phyloP scores from a whole-genome alignment of 1,284 basidiomycete species.

The Coniferiporia sulphurascens region DNA sequence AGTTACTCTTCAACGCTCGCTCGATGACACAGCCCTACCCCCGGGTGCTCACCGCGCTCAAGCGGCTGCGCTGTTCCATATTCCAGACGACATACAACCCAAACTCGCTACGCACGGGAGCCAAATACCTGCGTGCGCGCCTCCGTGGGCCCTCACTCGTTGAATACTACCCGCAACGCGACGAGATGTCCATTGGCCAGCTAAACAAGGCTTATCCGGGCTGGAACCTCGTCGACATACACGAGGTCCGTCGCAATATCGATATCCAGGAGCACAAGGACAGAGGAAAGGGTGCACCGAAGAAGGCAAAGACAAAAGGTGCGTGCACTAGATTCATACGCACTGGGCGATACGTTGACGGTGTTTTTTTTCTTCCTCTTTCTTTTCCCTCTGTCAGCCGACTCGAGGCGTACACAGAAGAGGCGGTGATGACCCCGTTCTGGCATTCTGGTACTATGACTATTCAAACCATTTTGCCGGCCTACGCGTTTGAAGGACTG shows the following conservation, averaged over 20 bases:
- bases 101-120: conserved; percentile 68
- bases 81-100: conserved; percentile 88
- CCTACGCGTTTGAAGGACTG: neutral
- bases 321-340: conserved; percentile 20
- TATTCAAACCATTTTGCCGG: too few relatives aligned
- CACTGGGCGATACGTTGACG: too few relatives aligned
- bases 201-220: conserved; percentile 49
- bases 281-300: conserved; percentile 76
- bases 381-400: conserved; percentile 20
- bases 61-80: conserved; percentile 58
- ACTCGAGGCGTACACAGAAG: neutral
- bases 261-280: conserved; percentile 64
- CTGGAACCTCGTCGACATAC: conserved; percentile 54
- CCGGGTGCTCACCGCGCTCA: conserved; percentile 41
- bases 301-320: conserved; percentile 72
- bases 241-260: conserved; percentile 59
- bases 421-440: neutral
- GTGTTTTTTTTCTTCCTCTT: neutral
- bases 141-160: conserved; percentile 76
- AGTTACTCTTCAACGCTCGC: too few relatives aligned
- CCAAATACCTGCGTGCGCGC: conserved; percentile 75
- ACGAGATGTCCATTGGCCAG: conserved; percentile 45
- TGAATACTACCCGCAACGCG: conserved; percentile 61
- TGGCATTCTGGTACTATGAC: too few relatives aligned
- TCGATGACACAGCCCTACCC: too few relatives aligned